Conservation (phyloP, 2,329 filamentous ascomycete genomes). For the Verticillium nubilum region DNA sequence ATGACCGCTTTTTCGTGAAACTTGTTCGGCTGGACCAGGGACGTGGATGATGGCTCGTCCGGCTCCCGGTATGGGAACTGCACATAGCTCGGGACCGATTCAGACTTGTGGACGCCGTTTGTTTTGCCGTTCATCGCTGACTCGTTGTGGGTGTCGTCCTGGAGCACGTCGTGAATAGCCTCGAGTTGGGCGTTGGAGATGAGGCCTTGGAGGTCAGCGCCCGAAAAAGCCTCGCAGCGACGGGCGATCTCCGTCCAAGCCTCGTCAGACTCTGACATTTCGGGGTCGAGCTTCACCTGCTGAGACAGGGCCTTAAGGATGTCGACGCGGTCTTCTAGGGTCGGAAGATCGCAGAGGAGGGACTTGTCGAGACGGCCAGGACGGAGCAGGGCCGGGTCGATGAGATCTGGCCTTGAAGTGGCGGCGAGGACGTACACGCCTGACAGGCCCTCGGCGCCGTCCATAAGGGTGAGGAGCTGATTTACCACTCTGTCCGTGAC, state of each 20-base stretch:
- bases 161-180: slow-evolving; percentile 89
- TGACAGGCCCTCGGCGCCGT: slow-evolving; percentile 89
- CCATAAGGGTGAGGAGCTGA: slow-evolving; percentile 97
- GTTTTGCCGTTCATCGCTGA: slow-evolving; percentile 28
- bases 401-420: slow-evolving; percentile 87
- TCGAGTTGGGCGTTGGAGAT: slow-evolving; percentile 96
- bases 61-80: slow-evolving; percentile 73
- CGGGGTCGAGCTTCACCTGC: slow-evolving; percentile 68
- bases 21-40: slow-evolving; percentile 18
- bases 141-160: slow-evolving; percentile 40
- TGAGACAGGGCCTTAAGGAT: slow-evolving; percentile 80
- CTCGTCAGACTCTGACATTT: slow-evolving; percentile 51
- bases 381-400: slow-evolving; percentile 86
- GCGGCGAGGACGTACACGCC: slow-evolving; percentile 96
- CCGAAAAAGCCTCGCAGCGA: slow-evolving; percentile 83
- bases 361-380: slow-evolving; percentile 93
- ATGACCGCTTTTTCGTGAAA: slow-evolving; percentile 76
- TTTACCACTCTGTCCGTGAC: slow-evolving; percentile 99
- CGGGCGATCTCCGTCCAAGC: slow-evolving; percentile 68
- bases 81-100: slow-evolving; percentile 53
- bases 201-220: slow-evolving; percentile 89
- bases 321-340: slow-evolving; percentile 73
- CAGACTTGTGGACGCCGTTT: slow-evolving; percentile 18
- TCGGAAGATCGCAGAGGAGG: slow-evolving; percentile 84
- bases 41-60: slow-evolving; percentile 11